phyloP scores from a whole-genome alignment of 2,329 filamentous ascomycete genomes.

The Orbilia oligospora region DNA sequence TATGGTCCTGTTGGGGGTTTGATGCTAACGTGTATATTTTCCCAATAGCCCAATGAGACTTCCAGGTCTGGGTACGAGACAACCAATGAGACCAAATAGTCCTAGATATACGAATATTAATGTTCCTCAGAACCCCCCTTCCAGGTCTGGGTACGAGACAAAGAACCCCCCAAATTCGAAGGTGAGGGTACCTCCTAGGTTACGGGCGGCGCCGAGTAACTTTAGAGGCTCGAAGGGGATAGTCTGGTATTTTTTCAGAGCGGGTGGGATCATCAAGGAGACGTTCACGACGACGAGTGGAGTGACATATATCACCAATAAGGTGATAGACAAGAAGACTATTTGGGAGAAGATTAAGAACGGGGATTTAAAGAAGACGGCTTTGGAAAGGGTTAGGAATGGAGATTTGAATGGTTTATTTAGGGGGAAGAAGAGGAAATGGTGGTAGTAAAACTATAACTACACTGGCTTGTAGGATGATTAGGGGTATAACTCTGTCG shows the following conservation, averaged over 20 bases:
- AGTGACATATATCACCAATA: conserved; percentile 23
- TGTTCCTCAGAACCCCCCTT: too few relatives aligned
- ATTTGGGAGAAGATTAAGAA: conserved; percentile 19
- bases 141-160: too few relatives aligned
- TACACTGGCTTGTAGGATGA: too few relatives aligned
- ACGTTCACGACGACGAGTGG: conserved; percentile 12
- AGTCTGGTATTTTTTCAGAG: neutral
- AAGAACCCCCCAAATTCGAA: too few relatives aligned
- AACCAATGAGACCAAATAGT: too few relatives aligned
- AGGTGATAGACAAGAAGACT: neutral
- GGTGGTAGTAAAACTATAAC: conserved; percentile 7
- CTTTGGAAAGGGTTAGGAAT: conserved; percentile 1
- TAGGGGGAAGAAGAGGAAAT: conserved; percentile 2
- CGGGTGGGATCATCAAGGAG: neutral
- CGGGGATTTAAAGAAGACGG: conserved; percentile 2
- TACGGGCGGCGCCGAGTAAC: neutral
- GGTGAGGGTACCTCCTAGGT: neutral
- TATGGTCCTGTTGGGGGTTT: too few relatives aligned
- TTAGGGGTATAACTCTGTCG: too few relatives aligned
- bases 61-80: too few relatives aligned
- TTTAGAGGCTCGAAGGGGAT: neutral
- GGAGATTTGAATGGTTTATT: conserved; percentile 13
- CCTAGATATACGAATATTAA: neutral
- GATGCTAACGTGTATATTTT: too few relatives aligned
- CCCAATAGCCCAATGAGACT: too few relatives aligned